Percentiles rank a stretch among this genome's conserved stretches.
Conservation (phyloP, 139 green algal species). For the Microglena sp. region DNA sequence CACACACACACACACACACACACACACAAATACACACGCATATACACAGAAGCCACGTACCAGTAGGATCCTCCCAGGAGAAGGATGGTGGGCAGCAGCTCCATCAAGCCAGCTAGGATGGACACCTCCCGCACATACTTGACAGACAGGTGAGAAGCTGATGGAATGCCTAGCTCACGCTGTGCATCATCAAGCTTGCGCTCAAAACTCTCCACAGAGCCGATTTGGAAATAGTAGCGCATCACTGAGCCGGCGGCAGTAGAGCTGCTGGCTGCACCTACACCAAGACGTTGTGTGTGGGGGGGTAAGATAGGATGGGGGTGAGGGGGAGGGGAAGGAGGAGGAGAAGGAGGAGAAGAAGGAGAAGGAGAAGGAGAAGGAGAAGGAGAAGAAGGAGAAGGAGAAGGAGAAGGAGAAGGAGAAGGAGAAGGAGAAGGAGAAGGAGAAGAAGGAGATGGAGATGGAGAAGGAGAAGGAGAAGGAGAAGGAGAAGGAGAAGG, state of each 20-base stretch:
- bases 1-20: background rate
- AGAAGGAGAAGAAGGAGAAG: too few species aligned
- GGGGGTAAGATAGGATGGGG: too few species aligned
- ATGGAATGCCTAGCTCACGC: constrained; percentile 35
- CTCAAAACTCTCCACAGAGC: constrained; percentile 90
- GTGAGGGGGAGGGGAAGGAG: background rate
- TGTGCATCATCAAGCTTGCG: constrained; percentile 92
- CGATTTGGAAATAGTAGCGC: constrained; percentile 97
- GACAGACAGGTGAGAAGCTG: constrained; percentile 33
- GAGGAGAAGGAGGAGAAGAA: background rate
- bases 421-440: too few species aligned
- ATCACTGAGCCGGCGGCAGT: constrained; percentile 38
- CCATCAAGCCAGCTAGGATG: constrained; percentile 50
- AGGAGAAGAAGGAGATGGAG: background rate
- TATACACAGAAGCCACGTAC: constrained; percentile 33
- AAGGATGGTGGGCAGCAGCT: constrained; percentile 81
- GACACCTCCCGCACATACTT: constrained; percentile 46
- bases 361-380: background rate
- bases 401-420: too few species aligned
- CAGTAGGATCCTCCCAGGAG: constrained; percentile 85
- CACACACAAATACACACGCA: constrained; percentile 13
- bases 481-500: too few species aligned
- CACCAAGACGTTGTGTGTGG: background rate
- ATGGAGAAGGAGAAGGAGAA: too few species aligned
- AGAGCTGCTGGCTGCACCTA: background rate